Conservation (phyloP, 108 stramenopile species). For the Nitzschia putrida region DNA sequence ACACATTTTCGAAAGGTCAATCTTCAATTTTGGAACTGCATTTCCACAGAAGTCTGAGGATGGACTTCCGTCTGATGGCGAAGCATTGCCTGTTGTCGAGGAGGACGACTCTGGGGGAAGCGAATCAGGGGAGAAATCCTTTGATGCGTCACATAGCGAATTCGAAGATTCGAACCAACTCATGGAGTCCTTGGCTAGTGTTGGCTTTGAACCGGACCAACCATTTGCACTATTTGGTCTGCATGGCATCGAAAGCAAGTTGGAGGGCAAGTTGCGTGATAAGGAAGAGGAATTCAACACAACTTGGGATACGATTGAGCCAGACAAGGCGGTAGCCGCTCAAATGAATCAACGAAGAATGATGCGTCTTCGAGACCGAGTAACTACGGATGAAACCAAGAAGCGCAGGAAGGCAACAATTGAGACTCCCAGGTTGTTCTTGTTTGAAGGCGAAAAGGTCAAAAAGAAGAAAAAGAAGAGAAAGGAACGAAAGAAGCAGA, state of each 20-base stretch:
- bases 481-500: conserved; percentile 19
- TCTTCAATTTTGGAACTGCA: conserved; percentile 24
- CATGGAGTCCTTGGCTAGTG: conserved; percentile 1
- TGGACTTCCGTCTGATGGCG: not conserved
- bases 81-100: not conserved
- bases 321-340: conserved; percentile 28
- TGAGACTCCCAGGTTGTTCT: conserved; percentile 31
- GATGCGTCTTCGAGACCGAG: conserved; percentile 22
- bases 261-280: conserved; percentile 12
- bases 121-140: not conserved
- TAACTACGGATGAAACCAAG: conserved; percentile 8
- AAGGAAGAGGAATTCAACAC: conserved; percentile 33
- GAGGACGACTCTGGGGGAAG: conserved; percentile 11
- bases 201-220: conserved; percentile 14
- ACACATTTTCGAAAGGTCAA: conserved; percentile 15
- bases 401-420: conserved; percentile 4
- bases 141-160: not conserved
- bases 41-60: not conserved
- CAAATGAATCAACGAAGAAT: conserved; percentile 35
- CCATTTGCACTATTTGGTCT: conserved; percentile 10
- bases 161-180: not conserved
- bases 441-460: conserved; percentile 38
- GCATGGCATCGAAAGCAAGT: conserved; percentile 29
- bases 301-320: conserved; percentile 35
- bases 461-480: conserved; percentile 14